Conservation (phyloP, 106 monocot species). For the Phalaenopsis equestris region DNA sequence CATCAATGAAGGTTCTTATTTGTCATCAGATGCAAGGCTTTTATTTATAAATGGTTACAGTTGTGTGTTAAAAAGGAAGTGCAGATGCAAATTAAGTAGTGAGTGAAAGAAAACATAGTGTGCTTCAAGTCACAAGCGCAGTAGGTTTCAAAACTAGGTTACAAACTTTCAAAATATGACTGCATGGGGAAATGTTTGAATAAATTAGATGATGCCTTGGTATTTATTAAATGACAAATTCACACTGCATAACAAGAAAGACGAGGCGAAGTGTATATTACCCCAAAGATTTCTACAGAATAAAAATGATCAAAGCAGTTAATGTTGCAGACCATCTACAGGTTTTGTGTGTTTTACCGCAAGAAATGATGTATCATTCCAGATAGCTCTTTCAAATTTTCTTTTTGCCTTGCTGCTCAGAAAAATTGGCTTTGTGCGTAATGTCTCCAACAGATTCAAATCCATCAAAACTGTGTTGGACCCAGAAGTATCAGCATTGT, state of each 20-base stretch:
- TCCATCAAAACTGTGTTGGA: conserved; percentile 78
- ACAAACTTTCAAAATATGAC: too few relatives aligned
- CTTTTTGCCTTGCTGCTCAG: conserved; percentile 79
- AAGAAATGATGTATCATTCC: conserved; percentile 99
- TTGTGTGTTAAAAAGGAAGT: too few relatives aligned
- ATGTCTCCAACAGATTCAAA: conserved; percentile 69
- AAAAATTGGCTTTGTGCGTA: conserved; percentile 76
- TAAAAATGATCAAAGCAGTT: not conserved
- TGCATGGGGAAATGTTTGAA: too few relatives aligned
- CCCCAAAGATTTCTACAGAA: not conserved
- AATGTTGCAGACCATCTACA: not conserved
- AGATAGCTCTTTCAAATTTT: conserved; percentile 81
- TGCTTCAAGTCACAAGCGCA: too few relatives aligned
- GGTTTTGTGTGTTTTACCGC: conserved; percentile 39
- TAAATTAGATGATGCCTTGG: too few relatives aligned
- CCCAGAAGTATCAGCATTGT: conserved; percentile 68
- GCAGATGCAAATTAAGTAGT: too few relatives aligned
- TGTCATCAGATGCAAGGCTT: not conserved
- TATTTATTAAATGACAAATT: too few relatives aligned
- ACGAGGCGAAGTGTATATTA: not conserved
- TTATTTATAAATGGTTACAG: not conserved
- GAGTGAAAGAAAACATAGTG: too few relatives aligned
- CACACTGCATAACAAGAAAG: not conserved
- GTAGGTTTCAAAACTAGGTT: too few relatives aligned
- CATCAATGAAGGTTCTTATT: not conserved